Conservation (phyloP, 805 yeast genomes). For the Cyberlindnera mycetangii region DNA sequence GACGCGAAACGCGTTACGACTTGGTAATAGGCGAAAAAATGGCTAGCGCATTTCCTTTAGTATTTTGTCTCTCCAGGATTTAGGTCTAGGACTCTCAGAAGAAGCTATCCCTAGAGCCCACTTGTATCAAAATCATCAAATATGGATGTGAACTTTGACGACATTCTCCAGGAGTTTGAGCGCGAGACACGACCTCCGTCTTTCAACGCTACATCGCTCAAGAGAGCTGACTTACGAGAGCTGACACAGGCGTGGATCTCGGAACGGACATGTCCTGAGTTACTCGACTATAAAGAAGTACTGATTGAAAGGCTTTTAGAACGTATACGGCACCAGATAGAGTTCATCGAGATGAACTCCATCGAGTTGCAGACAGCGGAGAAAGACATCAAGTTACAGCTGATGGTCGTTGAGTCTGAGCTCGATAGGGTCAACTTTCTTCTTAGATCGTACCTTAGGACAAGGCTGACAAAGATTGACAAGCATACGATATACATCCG, state of each 20-base stretch:
- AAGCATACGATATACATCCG: slow-evolving; percentile 59
- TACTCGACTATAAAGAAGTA: slow-evolving; percentile 68
- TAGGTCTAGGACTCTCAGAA: too few species aligned
- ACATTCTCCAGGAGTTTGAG: slow-evolving; percentile 67
- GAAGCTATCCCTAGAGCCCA: too few species aligned
- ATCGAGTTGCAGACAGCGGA: slow-evolving; percentile 67
- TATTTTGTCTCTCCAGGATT: too few species aligned
- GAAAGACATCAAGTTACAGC: slow-evolving; percentile 67
- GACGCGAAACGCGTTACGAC: not conserved
- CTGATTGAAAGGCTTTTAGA: slow-evolving; percentile 56
- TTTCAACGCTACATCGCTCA: slow-evolving; percentile 20
- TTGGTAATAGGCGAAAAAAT: too few species aligned
- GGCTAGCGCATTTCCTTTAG: too few species aligned
- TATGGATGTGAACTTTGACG: slow-evolving; percentile 58
- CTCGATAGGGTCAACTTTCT: slow-evolving; percentile 82
- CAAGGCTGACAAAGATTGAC: slow-evolving; percentile 69
- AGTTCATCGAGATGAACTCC: slow-evolving; percentile 72
- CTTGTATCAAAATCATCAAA: not conserved
- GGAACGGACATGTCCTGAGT: slow-evolving; percentile 84
- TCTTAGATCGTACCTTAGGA: slow-evolving; percentile 75
- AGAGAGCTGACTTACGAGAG: slow-evolving; percentile 38
- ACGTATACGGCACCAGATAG: slow-evolving; percentile 68
- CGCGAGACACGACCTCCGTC: slow-evolving; percentile 36
- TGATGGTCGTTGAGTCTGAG: slow-evolving; percentile 87
- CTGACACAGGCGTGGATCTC: slow-evolving; percentile 71